Percentiles rank a stretch among this genome's conserved stretches.
Conservation (phyloP, 805 yeast species). For the Candida schatavii region DNA sequence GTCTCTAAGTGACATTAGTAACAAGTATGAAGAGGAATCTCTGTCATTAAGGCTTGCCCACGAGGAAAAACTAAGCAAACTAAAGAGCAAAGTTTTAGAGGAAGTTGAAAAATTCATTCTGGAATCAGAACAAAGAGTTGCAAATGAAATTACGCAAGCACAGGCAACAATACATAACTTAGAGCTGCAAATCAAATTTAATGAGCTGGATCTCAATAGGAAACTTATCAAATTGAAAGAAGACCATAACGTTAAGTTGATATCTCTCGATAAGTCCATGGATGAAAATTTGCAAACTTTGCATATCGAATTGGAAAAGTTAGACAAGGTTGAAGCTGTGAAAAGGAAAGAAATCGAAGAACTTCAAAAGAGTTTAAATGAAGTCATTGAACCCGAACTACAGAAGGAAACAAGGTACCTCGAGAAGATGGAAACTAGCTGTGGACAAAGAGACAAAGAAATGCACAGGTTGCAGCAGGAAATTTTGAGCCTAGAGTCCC, state of each 20-base stretch:
- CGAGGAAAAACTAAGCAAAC: constrained; percentile 17
- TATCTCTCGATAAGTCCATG: constrained; percentile 12
- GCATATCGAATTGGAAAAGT: constrained; percentile 8
- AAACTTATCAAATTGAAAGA: constrained; percentile 24
- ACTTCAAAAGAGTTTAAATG: constrained; percentile 6
- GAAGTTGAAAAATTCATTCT: constrained; percentile 39
- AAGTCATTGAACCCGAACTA: constrained; percentile 3
- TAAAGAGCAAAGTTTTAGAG: constrained; percentile 24
- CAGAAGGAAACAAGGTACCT: constrained; percentile 1
- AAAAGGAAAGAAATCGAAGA: constrained; percentile 7
- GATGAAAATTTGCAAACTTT: constrained; percentile 14
- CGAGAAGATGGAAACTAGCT: constrained; percentile 1
- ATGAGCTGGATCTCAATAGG: constrained; percentile 19
- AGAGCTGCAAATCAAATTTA: constrained; percentile 11
- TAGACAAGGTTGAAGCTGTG: constrained; percentile 7
- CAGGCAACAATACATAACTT: neutral
- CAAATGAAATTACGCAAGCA: constrained; percentile 21
- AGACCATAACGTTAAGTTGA: constrained; percentile 18
- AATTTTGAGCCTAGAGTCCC: constrained; percentile 4
- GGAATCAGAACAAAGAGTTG: constrained; percentile 27
- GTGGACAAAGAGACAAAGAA: neutral
- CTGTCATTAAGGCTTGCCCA: constrained; percentile 20
- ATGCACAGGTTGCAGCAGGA: constrained; percentile 7
- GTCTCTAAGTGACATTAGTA: constrained; percentile 19
- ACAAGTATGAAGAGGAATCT: constrained; percentile 21